These are phyloP conservation scores for Quercus rubra DNA, from an alignment of 306 rosid genomes.

Conservation along the genomic window DNA sequence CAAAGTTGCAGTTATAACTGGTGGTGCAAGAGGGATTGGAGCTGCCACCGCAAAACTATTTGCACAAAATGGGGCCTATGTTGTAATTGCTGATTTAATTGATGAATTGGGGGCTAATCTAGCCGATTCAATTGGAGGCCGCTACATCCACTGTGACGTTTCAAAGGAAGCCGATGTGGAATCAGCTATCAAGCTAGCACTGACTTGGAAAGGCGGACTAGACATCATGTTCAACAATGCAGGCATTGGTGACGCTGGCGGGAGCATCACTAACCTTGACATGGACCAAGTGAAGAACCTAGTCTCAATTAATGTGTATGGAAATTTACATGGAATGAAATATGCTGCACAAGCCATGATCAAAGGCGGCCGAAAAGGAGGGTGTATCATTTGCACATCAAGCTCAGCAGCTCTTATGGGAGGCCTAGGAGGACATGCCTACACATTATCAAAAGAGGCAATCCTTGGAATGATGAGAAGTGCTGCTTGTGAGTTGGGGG, in stretches of 20 bases:
- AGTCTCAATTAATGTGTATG: conserved; percentile 49
- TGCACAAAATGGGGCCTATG: conserved; percentile 64
- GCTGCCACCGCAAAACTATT: conserved; percentile 71
- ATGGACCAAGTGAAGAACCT: conserved; percentile 41
- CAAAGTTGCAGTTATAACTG: conserved; percentile 74
- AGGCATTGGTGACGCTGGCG: conserved; percentile 51
- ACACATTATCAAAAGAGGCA: conserved; percentile 65
- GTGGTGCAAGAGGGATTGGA: conserved; percentile 90
- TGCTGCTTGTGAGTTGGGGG: conserved; percentile 71
- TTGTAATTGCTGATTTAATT: conserved; percentile 68
- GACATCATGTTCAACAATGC: conserved; percentile 88
- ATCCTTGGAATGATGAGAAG: conserved; percentile 63
- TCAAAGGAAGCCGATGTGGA: conserved; percentile 64
- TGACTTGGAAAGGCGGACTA: conserved; percentile 62
- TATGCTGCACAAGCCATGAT: conserved; percentile 75
- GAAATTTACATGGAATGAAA: conserved; percentile 69
- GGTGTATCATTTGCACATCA: conserved; percentile 72
- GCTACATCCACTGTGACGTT: conserved; percentile 77
- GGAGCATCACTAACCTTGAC: conserved; percentile 56
- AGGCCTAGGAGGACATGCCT: conserved; percentile 63
- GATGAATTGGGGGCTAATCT: conserved; percentile 53
- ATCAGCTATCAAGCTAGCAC: conserved; percentile 55
- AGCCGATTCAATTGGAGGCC: conserved; percentile 53
- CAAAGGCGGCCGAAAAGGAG: conserved; percentile 36
- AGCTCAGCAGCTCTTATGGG: conserved; percentile 73